Percentiles rank a stretch among this genome's conserved stretches.
phyloP scores from a whole-genome alignment of 331 rosid genomes.

The Rosa hybrid region DNA sequence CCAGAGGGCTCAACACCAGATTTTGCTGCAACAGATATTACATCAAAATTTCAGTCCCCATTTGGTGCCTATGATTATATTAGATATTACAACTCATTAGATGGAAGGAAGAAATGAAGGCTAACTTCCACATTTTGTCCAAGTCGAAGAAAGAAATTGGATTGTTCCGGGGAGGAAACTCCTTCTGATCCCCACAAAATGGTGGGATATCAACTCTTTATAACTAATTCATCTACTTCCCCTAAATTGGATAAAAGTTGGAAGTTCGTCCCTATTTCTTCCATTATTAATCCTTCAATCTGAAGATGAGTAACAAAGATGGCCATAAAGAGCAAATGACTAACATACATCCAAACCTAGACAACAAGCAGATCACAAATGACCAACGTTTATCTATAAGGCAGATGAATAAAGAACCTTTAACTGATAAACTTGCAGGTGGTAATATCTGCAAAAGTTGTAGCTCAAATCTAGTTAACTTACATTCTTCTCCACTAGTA shows the following conservation, averaged over 20 bases:
- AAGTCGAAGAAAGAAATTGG: not conserved
- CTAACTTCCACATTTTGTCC: not conserved
- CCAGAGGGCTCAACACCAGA: constrained; percentile 85
- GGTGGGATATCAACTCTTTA: not conserved
- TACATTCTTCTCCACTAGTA: constrained; percentile 94
- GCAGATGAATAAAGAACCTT: too few species aligned
- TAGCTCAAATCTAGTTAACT: constrained; percentile 27
- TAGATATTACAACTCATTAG: not conserved
- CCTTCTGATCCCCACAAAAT: not conserved
- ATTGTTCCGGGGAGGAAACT: not conserved
- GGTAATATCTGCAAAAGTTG: not conserved
- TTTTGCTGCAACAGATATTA: constrained; percentile 60
- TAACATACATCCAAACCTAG: not conserved
- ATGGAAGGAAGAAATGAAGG: not conserved
- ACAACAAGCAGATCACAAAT: not conserved
- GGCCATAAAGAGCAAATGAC: not conserved
- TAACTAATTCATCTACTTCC: not conserved
- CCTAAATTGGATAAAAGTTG: not conserved
- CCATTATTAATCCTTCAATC: not conserved
- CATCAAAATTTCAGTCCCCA: not conserved
- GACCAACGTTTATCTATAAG: not conserved
- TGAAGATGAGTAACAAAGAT: not conserved
- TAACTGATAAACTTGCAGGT: not conserved
- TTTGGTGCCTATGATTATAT: not conserved
- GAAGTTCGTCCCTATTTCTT: not conserved